Evolutionary conservation across 2,329 filamentous ascomycete genomes (phyloP), one percentile per base, ranked within the genome.

Genomic region (Pseudocercospora fijiensis): DNA sequence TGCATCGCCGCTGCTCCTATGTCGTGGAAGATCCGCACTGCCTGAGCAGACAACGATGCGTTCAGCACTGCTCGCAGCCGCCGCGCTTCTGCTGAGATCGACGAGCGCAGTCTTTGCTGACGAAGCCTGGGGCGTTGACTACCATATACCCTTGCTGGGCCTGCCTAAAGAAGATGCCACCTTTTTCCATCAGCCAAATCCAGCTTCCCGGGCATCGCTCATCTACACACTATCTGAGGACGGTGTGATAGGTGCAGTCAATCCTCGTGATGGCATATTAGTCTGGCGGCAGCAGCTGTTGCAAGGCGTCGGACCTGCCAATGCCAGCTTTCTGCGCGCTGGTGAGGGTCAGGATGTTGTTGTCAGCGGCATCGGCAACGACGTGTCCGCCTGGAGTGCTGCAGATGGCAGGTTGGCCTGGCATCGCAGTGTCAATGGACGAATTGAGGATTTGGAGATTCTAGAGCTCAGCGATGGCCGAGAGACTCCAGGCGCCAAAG

Each of bases 151-250:
- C 69, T 88, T 98, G 56, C 82, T 99, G 73, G 95, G 95, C 73
- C 80, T 91, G 41, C 92, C 95, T 60, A 89, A 90, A 76, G 82
- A 86, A 76, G 86, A 91, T 67, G 90, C 91, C 65, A 97, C 94
- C 71, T 96, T 98, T 84, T 98, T 98, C 86, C 92, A 97, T 80
- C 89, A 88, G 71, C 94, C 95, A 43, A 85, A 90, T 73, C 84
- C 86, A 67, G 86, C 88, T 70, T 93, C 94, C 67, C 92, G 91
- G 77, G 93, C 93, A 37, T 94, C 91, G 60, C 84, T 99, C 41
- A 84, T 99, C 58, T 99, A 97, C 77, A 96, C 95, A 0, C 81
- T 98, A 51, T 96, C 91, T 68, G 91, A 97, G 63, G 84, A 92
- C 56, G 87, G 88, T 41, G 85, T 97, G 1, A 78, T 99, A 18